These are phyloP conservation scores for Colletotrichum somersetense DNA, from an alignment of 2,329 filamentous ascomycete genomes.

Conservation along the genomic window DNA sequence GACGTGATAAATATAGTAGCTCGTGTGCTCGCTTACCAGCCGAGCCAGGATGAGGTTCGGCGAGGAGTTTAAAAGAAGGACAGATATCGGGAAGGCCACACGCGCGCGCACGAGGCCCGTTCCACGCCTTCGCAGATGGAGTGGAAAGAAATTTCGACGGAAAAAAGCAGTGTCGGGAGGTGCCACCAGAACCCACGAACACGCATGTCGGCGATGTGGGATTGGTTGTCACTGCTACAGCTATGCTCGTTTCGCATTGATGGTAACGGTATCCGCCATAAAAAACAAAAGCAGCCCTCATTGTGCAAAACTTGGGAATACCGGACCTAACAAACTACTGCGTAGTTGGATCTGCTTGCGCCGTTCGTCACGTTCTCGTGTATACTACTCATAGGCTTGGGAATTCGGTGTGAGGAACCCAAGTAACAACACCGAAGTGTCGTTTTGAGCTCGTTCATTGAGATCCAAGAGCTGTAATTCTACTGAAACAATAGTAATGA, in stretches of 20 bases:
- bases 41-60: not conserved
- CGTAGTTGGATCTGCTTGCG: not conserved
- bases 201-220: not conserved
- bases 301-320: no score
- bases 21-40: not conserved
- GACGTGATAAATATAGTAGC: not conserved
- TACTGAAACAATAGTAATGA: not conserved
- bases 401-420: not conserved
- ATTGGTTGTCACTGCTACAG: no score
- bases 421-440: not conserved
- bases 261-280: no score
- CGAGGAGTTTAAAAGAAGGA: not conserved
- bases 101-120: not conserved
- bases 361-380: not conserved
- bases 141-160: not conserved
- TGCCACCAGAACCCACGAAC: not conserved
- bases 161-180: not conserved
- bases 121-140: not conserved
- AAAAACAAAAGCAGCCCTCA: not conserved
- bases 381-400: not conserved
- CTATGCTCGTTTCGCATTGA: not conserved
- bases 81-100: no score
- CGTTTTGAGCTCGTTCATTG: not conserved
- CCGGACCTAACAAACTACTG: not conserved
- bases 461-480: not conserved